phyloP scores from a whole-genome alignment of 2,329 filamentous ascomycete species.

The Paraconiothyrium brasiliense region DNA sequence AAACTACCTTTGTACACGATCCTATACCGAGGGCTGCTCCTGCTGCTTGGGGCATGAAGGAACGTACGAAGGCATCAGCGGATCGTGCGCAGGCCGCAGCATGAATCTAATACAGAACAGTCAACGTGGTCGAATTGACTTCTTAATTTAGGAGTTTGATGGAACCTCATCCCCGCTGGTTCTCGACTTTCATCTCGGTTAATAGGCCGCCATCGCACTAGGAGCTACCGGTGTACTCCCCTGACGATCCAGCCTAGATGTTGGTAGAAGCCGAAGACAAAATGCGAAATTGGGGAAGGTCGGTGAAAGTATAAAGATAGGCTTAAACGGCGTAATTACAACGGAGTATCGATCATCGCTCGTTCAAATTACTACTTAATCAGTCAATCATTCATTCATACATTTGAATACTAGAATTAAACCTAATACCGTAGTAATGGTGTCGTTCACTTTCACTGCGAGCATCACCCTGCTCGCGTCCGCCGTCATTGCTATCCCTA shows the following conservation, averaged over 20 bases:
- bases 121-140: background rate
- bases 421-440: constrained; percentile 24
- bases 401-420: constrained; percentile 5
- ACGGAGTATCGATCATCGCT: constrained; percentile 6
- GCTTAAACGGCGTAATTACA: background rate
- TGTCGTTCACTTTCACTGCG: constrained; percentile 25
- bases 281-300: background rate
- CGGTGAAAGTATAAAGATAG: constrained; percentile 2
- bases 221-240: background rate
- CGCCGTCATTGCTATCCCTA: constrained; percentile 18
- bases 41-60: background rate
- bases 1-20: background rate
- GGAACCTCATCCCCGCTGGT: constrained; percentile 10
- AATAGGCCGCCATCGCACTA: constrained; percentile 7
- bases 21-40: background rate
- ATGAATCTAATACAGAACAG: background rate
- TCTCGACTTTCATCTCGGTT: constrained; percentile 5
- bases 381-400: constrained; percentile 19
- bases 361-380: constrained; percentile 1
- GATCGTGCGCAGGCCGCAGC: constrained; percentile 15
- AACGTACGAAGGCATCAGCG: background rate
- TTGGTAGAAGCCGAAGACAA: background rate
- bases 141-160: background rate
- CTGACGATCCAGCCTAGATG: constrained; percentile 4
- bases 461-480: constrained; percentile 27